A percentile compares a stretch with the other conserved stretches of the same genome.
Conservation (phyloP, 2,329 filamentous ascomycete species). For the Thelonectria olida region DNA sequence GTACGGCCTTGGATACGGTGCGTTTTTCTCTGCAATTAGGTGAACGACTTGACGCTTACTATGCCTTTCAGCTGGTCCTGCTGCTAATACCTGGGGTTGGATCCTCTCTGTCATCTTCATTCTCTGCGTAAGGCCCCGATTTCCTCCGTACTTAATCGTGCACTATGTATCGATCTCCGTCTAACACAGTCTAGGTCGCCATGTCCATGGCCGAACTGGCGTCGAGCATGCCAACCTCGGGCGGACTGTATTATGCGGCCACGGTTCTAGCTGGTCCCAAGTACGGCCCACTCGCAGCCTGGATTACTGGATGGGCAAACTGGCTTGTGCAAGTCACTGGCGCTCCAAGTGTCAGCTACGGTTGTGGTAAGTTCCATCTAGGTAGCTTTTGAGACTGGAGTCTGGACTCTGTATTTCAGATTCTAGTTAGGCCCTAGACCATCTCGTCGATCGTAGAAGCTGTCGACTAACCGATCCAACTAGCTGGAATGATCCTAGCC, state of each 20-base stretch:
- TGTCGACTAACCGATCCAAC: not conserved
- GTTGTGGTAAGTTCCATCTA: constrained; percentile 14
- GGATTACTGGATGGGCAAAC: constrained; percentile 24
- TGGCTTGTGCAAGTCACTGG: constrained; percentile 24
- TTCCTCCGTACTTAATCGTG: not conserved
- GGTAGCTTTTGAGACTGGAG: not conserved
- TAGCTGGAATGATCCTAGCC: constrained; percentile 22
- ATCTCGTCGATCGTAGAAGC: not conserved
- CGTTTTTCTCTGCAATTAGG: not conserved
- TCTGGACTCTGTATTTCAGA: not conserved
- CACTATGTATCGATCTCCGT: too few relatives aligned
- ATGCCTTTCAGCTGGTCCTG: constrained; percentile 2
- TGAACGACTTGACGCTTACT: not conserved
- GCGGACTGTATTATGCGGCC: constrained; percentile 20
- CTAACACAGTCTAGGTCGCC: constrained; percentile 13
- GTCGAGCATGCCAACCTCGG: constrained; percentile 22
- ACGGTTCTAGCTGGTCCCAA: constrained; percentile 21
- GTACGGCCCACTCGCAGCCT: constrained; percentile 20
- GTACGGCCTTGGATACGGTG: constrained; percentile 23
- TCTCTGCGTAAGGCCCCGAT: constrained; percentile 16
- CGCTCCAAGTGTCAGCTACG: constrained; percentile 20
- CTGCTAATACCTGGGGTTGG: constrained; percentile 26
- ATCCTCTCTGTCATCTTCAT: constrained; percentile 21
- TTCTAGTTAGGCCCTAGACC: too few relatives aligned
- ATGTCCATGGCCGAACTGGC: constrained; percentile 25